phyloP scores from a whole-genome alignment of 176 grass and related monocot genomes.

The Phragmites australis region DNA sequence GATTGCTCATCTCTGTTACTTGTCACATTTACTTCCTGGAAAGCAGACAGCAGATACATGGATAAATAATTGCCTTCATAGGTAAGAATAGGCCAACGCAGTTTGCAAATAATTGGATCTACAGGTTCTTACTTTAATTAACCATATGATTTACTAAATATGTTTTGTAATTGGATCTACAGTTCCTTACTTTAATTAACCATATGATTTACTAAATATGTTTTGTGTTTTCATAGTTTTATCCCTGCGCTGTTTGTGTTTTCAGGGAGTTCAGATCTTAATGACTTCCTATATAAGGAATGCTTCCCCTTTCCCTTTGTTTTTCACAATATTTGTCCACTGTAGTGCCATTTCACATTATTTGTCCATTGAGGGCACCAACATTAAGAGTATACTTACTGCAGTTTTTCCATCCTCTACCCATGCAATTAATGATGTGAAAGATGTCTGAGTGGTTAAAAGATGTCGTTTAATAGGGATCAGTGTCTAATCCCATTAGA shows the following conservation, averaged over 20 bases:
- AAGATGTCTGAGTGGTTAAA: too few relatives aligned
- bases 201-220: not conserved
- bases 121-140: not conserved
- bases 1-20: conserved; percentile 26
- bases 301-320: not conserved
- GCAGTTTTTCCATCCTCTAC: not conserved
- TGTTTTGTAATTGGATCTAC: too few relatives aligned
- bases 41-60: conserved; percentile 10
- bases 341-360: too few relatives aligned
- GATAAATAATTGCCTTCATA: not conserved
- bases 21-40: conserved; percentile 45
- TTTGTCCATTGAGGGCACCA: too few relatives aligned
- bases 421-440: not conserved
- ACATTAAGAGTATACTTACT: not conserved
- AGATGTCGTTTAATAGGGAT: not conserved
- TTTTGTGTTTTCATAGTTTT: not conserved
- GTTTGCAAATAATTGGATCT: not conserved
- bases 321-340: not conserved
- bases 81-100: not conserved
- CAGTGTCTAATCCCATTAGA: not conserved
- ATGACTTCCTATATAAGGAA: not conserved
- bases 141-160: not conserved
- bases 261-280: not conserved
- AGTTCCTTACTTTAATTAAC: not conserved
- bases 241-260: not conserved